A percentile compares a stretch with the other conserved stretches of the same genome.
These are phyloP conservation scores for Phallus indusiatus DNA, from an alignment of 768 basidiomycete genomes.

Conservation along the genomic window DNA sequence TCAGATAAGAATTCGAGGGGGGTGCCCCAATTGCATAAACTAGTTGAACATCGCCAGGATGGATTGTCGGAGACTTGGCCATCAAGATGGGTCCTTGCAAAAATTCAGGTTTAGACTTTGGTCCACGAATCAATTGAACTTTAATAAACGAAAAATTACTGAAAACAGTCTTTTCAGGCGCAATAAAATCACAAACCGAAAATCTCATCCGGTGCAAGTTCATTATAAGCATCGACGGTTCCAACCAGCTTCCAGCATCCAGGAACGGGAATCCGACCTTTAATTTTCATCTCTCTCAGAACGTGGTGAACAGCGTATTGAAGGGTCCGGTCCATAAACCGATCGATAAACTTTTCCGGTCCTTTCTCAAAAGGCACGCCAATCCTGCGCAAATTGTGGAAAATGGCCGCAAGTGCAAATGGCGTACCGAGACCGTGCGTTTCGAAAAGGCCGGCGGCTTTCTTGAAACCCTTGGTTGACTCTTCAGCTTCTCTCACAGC, in stretches of 20 bases:
- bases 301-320: slow-evolving; percentile 49
- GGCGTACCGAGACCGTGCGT: slow-evolving; percentile 47
- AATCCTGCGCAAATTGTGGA: slow-evolving; percentile 42
- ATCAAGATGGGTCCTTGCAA: slow-evolving; percentile 47
- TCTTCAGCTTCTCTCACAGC: slow-evolving; percentile 40
- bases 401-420: slow-evolving; percentile 43
- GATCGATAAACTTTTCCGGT: slow-evolving; percentile 20
- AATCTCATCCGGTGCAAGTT: slow-evolving; percentile 43
- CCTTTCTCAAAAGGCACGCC: slow-evolving; percentile 18
- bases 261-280: slow-evolving; percentile 57
- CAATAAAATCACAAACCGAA: slow-evolving; percentile 33
- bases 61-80: slow-evolving; percentile 57
- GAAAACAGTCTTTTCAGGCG: neutral
- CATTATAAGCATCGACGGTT: slow-evolving; percentile 54
- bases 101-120: slow-evolving; percentile 22
- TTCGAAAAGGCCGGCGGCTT: slow-evolving; percentile 43
- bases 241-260: slow-evolving; percentile 60
- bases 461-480: slow-evolving; percentile 32
- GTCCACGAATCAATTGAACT: slow-evolving; percentile 39
- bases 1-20: slow-evolving; percentile 41
- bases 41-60: slow-evolving; percentile 59
- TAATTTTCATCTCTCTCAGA: slow-evolving; percentile 51
- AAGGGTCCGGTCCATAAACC: slow-evolving; percentile 45
- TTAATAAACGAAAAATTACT: slow-evolving; percentile 18
- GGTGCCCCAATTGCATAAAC: slow-evolving; percentile 51